These are phyloP conservation scores for Graphilbum fragrans DNA, from an alignment of 2,329 filamentous ascomycete genomes.

Conservation along the genomic window DNA sequence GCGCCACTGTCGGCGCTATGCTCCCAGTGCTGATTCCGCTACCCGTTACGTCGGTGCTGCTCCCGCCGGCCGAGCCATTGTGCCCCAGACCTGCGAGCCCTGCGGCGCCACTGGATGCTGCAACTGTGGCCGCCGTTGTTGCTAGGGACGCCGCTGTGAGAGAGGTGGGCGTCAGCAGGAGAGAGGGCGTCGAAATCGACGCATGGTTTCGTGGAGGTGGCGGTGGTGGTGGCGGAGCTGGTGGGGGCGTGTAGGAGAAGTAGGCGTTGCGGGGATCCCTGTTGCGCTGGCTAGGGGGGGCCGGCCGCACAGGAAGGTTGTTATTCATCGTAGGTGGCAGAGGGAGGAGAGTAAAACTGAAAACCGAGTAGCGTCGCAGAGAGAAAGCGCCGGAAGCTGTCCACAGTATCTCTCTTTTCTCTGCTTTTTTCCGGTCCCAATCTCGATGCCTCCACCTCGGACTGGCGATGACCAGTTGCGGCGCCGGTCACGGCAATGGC, in stretches of 20 bases:
- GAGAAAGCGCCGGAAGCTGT: not conserved
- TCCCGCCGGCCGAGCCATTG: not conserved
- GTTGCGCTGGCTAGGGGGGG: slow-evolving; percentile 1
- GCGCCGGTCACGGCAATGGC: no score
- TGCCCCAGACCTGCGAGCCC: not conserved
- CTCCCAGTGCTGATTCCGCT: not conserved
- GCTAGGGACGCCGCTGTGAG: slow-evolving; percentile 4
- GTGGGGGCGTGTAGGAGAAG: slow-evolving; percentile 34
- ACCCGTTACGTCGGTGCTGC: no score
- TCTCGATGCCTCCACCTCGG: no score
- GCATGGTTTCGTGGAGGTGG: slow-evolving; percentile 7
- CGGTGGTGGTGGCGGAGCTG: slow-evolving; percentile 5
- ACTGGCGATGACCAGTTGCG: no score
- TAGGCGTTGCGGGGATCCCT: slow-evolving; percentile 33
- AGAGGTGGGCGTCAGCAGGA: slow-evolving; percentile 6
- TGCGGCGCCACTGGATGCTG: not conserved
- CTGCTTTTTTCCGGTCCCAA: no score
- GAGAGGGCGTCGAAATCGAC: slow-evolving; percentile 2
- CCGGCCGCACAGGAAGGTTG: slow-evolving; percentile 3
- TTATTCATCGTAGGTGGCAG: slow-evolving; percentile 3
- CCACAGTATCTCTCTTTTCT: no score
- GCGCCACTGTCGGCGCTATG: not conserved
- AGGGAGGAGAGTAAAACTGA: not conserved
- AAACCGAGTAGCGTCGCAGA: not conserved
- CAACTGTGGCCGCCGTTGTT: not conserved